Evolutionary conservation across 768 basidiomycete species (phyloP).

Genomic region (Rhizopogon rudus): DNA sequence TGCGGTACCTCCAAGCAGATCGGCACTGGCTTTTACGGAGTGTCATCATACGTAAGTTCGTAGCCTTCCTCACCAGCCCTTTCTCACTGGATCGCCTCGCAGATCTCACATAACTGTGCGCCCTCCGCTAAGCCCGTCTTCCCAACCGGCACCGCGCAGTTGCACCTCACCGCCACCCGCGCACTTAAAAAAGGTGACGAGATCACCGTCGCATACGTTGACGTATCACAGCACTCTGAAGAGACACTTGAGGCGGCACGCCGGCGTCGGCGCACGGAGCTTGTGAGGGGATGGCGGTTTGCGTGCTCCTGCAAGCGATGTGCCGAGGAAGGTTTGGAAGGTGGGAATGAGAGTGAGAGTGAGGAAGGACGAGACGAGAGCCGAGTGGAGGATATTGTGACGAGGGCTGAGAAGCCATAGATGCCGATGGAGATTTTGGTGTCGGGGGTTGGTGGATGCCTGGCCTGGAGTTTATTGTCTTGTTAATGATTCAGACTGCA

Average conservation of each 20-base stretch:
- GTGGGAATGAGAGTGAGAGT: conserved; percentile 22
- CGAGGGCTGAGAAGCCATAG: conserved; percentile 24
- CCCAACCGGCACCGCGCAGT: conserved; percentile 57
- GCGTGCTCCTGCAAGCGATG: conserved; percentile 71
- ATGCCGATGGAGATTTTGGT: neutral
- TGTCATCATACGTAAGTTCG: conserved; percentile 63
- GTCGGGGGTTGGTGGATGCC: neutral
- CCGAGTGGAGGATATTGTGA: conserved; percentile 34
- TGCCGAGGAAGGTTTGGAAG: conserved; percentile 42
- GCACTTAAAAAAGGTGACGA: conserved; percentile 73
- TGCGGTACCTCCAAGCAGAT: conserved; percentile 72
- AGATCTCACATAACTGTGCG: conserved; percentile 70
- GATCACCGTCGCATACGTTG: conserved; percentile 72
- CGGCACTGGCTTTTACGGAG: conserved; percentile 68
- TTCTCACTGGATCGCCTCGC: neutral
- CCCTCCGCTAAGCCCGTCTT: conserved; percentile 68
- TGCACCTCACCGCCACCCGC: conserved; percentile 62
- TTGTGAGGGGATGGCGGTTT: conserved; percentile 80
- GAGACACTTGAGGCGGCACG: conserved; percentile 55
- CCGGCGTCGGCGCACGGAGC: conserved; percentile 62
- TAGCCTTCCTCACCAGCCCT: neutral
- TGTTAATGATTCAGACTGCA: conserved; percentile 1
- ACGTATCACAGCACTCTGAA: conserved; percentile 49
- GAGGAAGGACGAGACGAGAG: conserved; percentile 48
- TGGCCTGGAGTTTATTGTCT: neutral